Evolutionary conservation across 177 flowering plant species (phyloP), one percentile per base, ranked within the genome.

Genomic region (Telopea speciosissima): DNA sequence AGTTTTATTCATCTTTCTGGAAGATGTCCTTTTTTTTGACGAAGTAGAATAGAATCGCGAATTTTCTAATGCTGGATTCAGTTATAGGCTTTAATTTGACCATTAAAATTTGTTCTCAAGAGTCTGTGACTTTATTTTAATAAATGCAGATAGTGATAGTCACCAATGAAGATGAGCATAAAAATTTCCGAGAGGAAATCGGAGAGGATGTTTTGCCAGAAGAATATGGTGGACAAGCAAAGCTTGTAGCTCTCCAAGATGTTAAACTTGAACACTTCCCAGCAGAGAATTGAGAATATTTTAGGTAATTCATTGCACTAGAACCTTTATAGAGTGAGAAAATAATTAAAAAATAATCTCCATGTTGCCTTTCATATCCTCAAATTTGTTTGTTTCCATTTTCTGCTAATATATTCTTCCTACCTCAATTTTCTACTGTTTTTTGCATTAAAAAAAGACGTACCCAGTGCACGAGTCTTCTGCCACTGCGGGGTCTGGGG

Each of bases 221-320:
- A 76, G 89, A 86, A 71, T 88, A 84, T 72, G 96, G 96, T n/a
- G 97, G 97, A 44, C 70, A 63, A 69, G 89, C 89, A 68, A 85
- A 85, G 73, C 81, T 90, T 42, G 72, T 79, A 3, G 78, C 85
- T 59, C 45, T 91, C n/a, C 97, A 91, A 74, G 95, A 91, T 76
- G 84, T 78, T 69, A 70, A 23, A 45, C 59, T 88, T 12, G 68
- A 12, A 24, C 73, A 72, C 42, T 63, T 82, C 59, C 77, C 79
- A 42, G 49, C 59, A 14, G 73, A 36, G 14, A 66, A 59, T 21
- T 58, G 65, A 24, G 11, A 33, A 6, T 33, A 3, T 65, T 36
- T 31, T 3, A 28, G 9, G 66, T 28, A 28, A 16, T 19, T 28
- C n/a, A 28, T 63, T 60, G 62, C 24, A 60, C 23, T 60, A n/a